phyloP scores from a whole-genome alignment of 805 yeast species.

The Starmerella stellata region DNA sequence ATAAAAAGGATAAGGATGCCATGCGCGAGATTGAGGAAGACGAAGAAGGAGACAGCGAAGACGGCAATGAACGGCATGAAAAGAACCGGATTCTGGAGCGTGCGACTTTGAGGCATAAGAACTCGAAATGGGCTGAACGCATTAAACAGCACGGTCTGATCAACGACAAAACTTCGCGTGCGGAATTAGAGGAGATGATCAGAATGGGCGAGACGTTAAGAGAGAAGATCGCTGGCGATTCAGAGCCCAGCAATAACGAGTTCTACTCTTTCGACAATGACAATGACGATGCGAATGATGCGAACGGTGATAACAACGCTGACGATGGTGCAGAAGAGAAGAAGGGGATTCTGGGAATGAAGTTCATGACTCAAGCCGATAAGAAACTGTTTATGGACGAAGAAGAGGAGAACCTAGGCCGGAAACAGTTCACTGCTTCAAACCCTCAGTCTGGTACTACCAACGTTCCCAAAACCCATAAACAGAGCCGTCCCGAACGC shows the following conservation, averaged over 20 bases:
- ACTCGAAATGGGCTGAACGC: constrained; percentile 75
- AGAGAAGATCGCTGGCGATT: constrained; percentile 54
- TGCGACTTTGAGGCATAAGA: constrained; percentile 79
- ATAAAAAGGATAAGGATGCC: constrained; percentile 65
- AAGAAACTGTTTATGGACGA: constrained; percentile 27
- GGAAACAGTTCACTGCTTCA: constrained; percentile 3
- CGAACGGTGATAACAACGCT: constrained; percentile 26
- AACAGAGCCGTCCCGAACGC: constrained; percentile 1
- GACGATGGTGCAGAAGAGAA: constrained; percentile 13
- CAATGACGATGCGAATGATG: constrained; percentile 30
- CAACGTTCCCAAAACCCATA: neutral
- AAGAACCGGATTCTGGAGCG: constrained; percentile 73
- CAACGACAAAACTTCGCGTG: constrained; percentile 67
- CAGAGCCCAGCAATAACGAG: too few species aligned
- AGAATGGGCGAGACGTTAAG: constrained; percentile 67
- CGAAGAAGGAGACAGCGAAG: constrained; percentile 31
- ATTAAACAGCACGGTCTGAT: constrained; percentile 81
- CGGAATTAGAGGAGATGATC: constrained; percentile 87
- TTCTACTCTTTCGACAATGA: constrained; percentile 33
- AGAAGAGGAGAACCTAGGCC: constrained; percentile 19
- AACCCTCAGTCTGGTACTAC: constrained; percentile 9
- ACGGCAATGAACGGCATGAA: constrained; percentile 39
- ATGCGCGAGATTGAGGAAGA: constrained; percentile 46
- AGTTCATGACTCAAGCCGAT: constrained; percentile 67
- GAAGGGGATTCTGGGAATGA: constrained; percentile 80